phyloP scores from a whole-genome alignment of 805 yeast genomes.

The Ogataea corticis region DNA sequence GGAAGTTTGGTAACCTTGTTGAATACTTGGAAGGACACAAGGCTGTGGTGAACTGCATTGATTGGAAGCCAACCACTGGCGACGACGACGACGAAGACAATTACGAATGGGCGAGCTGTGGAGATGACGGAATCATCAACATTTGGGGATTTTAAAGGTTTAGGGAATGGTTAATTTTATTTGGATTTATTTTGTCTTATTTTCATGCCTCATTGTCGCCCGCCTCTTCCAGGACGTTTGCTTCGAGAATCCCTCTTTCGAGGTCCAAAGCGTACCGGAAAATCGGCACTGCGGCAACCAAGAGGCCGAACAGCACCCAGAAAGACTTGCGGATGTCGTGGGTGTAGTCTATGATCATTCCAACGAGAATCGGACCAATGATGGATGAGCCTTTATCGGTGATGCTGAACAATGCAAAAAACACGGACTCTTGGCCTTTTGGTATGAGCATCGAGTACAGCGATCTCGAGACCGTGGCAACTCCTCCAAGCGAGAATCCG shows the following conservation, averaged over 20 bases:
- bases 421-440: conserved; percentile 70
- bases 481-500: conserved; percentile 73
- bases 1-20: conserved; percentile 65
- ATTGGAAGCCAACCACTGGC: conserved; percentile 52
- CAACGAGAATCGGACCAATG: conserved; percentile 73
- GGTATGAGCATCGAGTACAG: conserved; percentile 71
- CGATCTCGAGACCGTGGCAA: conserved; percentile 69
- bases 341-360: conserved; percentile 67
- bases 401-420: conserved; percentile 72
- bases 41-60: conserved; percentile 72
- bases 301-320: conserved; percentile 55
- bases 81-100: conserved; percentile 37
- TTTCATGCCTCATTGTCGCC: conserved; percentile 11
- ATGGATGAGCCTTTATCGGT: conserved; percentile 82
- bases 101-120: conserved; percentile 68
- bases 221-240: conserved; percentile 21
- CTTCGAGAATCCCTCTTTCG: conserved; percentile 54
- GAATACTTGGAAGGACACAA: conserved; percentile 62
- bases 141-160: conserved; percentile 47
- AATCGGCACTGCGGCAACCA: conserved; percentile 59
- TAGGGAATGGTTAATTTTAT: neutral
- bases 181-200: neutral
- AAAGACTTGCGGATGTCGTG: conserved; percentile 76
- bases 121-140: conserved; percentile 74
- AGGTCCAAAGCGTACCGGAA: conserved; percentile 51